phyloP scores from a whole-genome alignment of 2,329 filamentous ascomycete genomes.

The Claviceps purpurea region DNA sequence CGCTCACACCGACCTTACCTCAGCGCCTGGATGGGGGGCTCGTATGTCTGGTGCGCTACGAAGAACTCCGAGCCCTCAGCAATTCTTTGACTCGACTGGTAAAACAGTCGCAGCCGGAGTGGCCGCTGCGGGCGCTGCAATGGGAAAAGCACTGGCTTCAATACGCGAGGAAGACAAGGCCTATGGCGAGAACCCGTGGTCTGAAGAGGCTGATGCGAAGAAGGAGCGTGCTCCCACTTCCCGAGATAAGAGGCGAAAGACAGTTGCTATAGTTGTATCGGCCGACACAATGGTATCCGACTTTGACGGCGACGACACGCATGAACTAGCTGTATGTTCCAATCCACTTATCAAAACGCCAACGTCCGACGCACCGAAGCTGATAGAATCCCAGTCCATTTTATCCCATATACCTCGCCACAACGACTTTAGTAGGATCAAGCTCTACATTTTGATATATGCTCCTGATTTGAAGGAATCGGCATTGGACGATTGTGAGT shows the following conservation, averaged over 20 bases:
- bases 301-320: constrained; percentile 45
- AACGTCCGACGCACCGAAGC: neutral
- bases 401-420: constrained; percentile 76
- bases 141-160: constrained; percentile 69
- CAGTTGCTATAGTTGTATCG: constrained; percentile 78
- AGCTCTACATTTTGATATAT: constrained; percentile 83
- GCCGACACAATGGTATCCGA: constrained; percentile 53
- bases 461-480: constrained; percentile 65
- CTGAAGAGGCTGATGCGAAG: constrained; percentile 70
- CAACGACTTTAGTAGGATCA: constrained; percentile 57
- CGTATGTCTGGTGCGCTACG: constrained; percentile 71
- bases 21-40: constrained; percentile 49
- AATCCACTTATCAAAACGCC: neutral
- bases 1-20: constrained; percentile 15
- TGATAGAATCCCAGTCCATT: constrained; percentile 47
- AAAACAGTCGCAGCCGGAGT: constrained; percentile 70
- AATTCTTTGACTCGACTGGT: constrained; percentile 73
- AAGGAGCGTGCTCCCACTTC: constrained; percentile 28
- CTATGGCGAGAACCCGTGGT: constrained; percentile 81
- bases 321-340: constrained; percentile 67
- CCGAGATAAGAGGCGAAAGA: constrained; percentile 47
- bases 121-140: constrained; percentile 67
- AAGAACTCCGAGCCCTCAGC: constrained; percentile 74
- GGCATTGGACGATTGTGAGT: constrained; percentile 36
- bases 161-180: constrained; percentile 77